These are phyloP conservation scores for Sphagnum fallax DNA, from an alignment of 228 moss, liverwort and hornwort genomes.

Conservation along the genomic window DNA sequence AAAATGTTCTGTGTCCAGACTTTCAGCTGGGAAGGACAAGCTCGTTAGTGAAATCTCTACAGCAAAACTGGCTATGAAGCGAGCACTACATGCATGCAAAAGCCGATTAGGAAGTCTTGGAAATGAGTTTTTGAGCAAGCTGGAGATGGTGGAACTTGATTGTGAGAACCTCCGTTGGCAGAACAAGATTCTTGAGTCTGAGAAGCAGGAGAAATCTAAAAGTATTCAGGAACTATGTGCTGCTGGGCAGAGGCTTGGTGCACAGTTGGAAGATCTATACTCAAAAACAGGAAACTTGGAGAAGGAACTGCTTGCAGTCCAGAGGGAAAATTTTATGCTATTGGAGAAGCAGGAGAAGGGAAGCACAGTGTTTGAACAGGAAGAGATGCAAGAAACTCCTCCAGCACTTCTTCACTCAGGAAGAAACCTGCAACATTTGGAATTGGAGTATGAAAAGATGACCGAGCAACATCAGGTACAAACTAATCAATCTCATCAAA, in stretches of 20 bases:
- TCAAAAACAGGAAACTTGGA: constrained; percentile 17
- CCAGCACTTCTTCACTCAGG: constrained; percentile 25
- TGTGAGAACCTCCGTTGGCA: constrained; percentile 9
- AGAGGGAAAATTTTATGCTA: constrained; percentile 36
- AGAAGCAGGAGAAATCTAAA: constrained; percentile 16
- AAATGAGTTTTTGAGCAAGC: background rate
- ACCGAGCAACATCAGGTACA: constrained; percentile 16
- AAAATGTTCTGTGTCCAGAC: background rate
- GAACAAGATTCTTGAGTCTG: constrained; percentile 15
- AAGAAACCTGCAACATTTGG: constrained; percentile 37
- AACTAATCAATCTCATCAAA: background rate
- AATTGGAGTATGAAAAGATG: constrained; percentile 19
- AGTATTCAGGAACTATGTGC: constrained; percentile 12
- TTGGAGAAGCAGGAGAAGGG: constrained; percentile 26
- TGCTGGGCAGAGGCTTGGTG: constrained; percentile 11
- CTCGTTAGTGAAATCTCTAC: constrained; percentile 2
- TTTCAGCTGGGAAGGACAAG: constrained; percentile 3
- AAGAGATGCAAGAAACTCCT: constrained; percentile 28
- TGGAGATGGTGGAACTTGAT: constrained; percentile 2
- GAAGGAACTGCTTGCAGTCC: constrained; percentile 16
- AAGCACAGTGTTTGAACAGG: constrained; percentile 25
- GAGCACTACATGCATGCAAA: constrained; percentile 1
- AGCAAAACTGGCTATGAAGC: constrained; percentile 2
- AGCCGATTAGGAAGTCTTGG: background rate
- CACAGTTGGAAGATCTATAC: constrained; percentile 18